Base-by-base conservation (phyloP, 768 basidiomycete genomes). In the Serendipita sp. region DNA sequence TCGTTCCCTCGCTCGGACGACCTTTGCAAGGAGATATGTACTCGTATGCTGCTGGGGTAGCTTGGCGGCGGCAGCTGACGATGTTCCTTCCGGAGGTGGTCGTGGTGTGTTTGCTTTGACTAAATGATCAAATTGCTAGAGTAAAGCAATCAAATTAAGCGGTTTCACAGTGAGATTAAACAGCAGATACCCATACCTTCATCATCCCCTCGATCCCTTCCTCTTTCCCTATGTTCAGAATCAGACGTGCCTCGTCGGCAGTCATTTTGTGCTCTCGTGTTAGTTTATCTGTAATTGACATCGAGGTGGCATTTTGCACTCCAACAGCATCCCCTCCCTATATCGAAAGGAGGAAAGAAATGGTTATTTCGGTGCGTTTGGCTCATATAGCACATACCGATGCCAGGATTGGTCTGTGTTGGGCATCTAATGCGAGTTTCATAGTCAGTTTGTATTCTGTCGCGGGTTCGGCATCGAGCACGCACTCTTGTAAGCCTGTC, bases 1-100 rank as follows among this genome's bases (percentile, higher is more conserved):
- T 74, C 96, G 83, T 75, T 97, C 93, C 62, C 84, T 81, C 20
- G 96, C 95, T 43, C 96, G 83, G 48, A 90, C 82, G n/a, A 99
- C 90, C 75, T 99, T 99, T 33, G 91, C 94, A 71, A 95, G 94
- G 13, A 98, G 78, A 73, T 98, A 98, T 73, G 93, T 90, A 41
- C 74, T 68, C 20, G 78, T 78, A 28, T 72, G 75, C 24, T 74
- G 67, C 3, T 74, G 70, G 24, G 73, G 74, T 70, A 77, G 81
- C 41, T 79, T 75, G 14, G 78, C 68, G 42, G 78, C 64, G 41
- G 73, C 74, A 67, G 78, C 78, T 62, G 68, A 74, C 64, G 78
- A 76, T 4, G 67, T 62, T 53, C 71, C 71, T 41, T 71, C 69
- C 14, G 82, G 76, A 50, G 79, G 72, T 44, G 83, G 77, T n/a